Base-by-base conservation (phyloP, 1,284 basidiomycete species). In the Neonothopanus nambi region DNA sequence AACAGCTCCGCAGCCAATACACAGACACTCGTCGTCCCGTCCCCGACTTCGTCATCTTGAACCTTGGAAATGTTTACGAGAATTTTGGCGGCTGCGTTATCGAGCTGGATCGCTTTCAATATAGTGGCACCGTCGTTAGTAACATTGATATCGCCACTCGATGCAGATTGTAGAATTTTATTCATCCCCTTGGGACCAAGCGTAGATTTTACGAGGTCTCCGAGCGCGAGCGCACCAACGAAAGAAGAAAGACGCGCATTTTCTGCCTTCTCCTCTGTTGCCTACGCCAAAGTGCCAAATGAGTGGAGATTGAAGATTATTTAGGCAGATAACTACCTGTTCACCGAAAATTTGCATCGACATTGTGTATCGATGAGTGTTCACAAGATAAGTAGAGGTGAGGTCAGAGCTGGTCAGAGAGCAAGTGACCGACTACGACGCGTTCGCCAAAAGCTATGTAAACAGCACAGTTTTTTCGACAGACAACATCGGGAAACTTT, bases 31-130 rank as follows among this genome's bases (percentile, higher is more conserved):
- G 95, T 99, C 21, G 95, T 99, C 24, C 97, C 97, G 73, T 98
- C 97, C 15, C 97, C 97, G 43, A 99, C 89, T 74, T 99, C 97
- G 69, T 99, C 97, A 66, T 99, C 97, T 74, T 99, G 97, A 15
- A 98, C 95, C 70, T 99, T 99, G n/a, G 93, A 96, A 70, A 99
- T 99, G 74, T 99, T 98, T 66, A 99, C 97, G 50, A 99, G 83
- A 68, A 99, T 98, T 79, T 99, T 99, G 50, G 97, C 97, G 0
- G 97, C 96, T 2, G 97, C 92, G 68, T 99, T 99, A 75, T 99
- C 97, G 60, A 99, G 86, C 63, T 95, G 91, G 65, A 99, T 98
- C 51, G 93, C 88, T 70, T 97, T 98, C 60, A 99, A 83, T 65
- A 99, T 99, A 42, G 97, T 99, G 2, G 97, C 97, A 15, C 97